Evolutionary conservation across 768 basidiomycete species (phyloP).

Genomic region (Daedalea quercina): DNA sequence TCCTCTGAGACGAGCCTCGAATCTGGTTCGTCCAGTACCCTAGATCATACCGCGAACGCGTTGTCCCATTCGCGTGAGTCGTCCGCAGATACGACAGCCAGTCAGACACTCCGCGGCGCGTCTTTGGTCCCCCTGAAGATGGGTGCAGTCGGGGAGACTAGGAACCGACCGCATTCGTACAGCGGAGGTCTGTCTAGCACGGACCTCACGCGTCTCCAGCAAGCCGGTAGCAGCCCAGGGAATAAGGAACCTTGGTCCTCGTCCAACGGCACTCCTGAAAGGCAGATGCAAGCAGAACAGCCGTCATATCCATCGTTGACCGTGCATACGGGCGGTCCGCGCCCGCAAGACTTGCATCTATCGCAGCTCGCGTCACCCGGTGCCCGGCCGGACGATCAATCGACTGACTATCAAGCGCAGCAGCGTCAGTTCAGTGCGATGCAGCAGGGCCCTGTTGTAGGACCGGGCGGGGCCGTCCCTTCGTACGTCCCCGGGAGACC

Average conservation of each 20-base stretch:
- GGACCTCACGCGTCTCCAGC: slow-evolving; percentile 70
- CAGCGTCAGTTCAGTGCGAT: slow-evolving; percentile 49
- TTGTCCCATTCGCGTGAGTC: slow-evolving; percentile 73
- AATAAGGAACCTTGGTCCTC: slow-evolving; percentile 22
- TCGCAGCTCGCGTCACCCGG: slow-evolving; percentile 24
- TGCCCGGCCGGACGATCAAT: slow-evolving; percentile 24
- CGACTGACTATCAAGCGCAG: slow-evolving; percentile 52
- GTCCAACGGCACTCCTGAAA: slow-evolving; percentile 23
- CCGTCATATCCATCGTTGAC: slow-evolving; percentile 64
- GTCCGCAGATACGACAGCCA: slow-evolving; percentile 46
- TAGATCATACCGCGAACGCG: slow-evolving; percentile 58
- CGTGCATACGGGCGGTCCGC: slow-evolving; percentile 34
- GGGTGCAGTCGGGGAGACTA: slow-evolving; percentile 45
- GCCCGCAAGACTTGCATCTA: slow-evolving; percentile 45
- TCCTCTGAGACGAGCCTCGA: slow-evolving; percentile 65
- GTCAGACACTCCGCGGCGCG: slow-evolving; percentile 50
- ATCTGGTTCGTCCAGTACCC: slow-evolving; percentile 58
- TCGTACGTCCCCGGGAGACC: slow-evolving; percentile 48
- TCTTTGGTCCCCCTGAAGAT: slow-evolving; percentile 45
- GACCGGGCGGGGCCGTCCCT: slow-evolving; percentile 28
- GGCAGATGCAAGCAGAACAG: slow-evolving; percentile 24
- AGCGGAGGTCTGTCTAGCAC: slow-evolving; percentile 71
- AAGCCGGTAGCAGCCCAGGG: slow-evolving; percentile 39
- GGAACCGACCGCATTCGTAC: slow-evolving; percentile 78
- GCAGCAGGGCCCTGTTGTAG: slow-evolving; percentile 30